A percentile compares a stretch with the other conserved stretches of the same genome.
phyloP scores from a whole-genome alignment of 176 grass and related monocot species.

The Oryza nivara region DNA sequence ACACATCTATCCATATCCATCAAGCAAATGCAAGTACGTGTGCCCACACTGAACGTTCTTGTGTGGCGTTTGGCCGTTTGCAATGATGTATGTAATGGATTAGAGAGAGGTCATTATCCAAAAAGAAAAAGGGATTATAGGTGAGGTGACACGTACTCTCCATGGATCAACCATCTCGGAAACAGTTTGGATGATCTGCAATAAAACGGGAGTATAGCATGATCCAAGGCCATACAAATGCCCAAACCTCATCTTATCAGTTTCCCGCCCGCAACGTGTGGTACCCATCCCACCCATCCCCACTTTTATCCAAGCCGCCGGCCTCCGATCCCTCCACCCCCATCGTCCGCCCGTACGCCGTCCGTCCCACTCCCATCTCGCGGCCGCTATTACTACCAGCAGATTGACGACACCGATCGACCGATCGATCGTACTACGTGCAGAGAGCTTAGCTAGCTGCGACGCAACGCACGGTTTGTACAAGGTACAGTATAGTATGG shows the following conservation, averaged over 20 bases:
- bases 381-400: too few species aligned
- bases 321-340: neutral
- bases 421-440: neutral
- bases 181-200: neutral
- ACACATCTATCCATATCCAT: too few species aligned
- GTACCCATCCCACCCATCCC: conserved; percentile 14
- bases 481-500: conserved; percentile 13
- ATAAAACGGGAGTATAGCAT: neutral
- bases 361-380: too few species aligned
- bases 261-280: conserved; percentile 49
- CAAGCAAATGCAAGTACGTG: too few species aligned
- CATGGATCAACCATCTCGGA: neutral
- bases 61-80: too few species aligned
- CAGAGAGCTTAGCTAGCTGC: neutral
- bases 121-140: neutral
- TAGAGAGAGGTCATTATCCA: neutral
- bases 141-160: neutral
- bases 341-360: neutral
- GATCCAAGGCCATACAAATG: conserved; percentile 27
- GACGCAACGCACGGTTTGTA: too few species aligned
- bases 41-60: too few species aligned
- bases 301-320: conserved; percentile 20
- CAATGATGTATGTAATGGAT: neutral
- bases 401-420: conserved; percentile 3
- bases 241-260: conserved; percentile 69